Evolutionary conservation across 176 grass and related monocot species (phyloP).

Genomic region (Saccharum officinarum): DNA sequence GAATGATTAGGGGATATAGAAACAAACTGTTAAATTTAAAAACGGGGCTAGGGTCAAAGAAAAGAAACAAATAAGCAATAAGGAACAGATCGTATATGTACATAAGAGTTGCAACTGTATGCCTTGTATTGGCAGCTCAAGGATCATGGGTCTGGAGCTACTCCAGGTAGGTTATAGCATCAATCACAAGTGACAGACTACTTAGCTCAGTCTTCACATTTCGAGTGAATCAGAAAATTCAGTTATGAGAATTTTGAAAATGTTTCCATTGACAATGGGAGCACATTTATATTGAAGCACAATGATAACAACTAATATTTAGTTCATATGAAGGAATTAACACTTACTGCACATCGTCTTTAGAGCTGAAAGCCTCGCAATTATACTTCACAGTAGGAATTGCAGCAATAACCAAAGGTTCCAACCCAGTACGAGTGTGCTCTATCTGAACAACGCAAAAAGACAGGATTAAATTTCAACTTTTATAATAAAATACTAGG

Average conservation of each 20-base stretch:
- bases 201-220: not conserved
- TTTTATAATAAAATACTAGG: not conserved
- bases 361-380: conserved; percentile 46
- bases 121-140: not conserved
- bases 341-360: conserved; percentile 78
- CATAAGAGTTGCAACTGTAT: not conserved
- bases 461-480: conserved; percentile 13
- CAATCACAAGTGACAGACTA: not conserved
- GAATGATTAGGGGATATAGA: not conserved
- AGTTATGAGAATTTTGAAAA: not conserved
- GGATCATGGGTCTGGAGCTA: not conserved
- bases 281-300: not conserved
- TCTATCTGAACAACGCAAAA: conserved; percentile 49
- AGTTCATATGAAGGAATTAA: conserved; percentile 11
- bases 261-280: not conserved
- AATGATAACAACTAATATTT: not conserved
- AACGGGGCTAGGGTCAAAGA: not conserved
- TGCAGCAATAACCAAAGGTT: conserved; percentile 60
- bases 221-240: not conserved
- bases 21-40: conserved; percentile 7
- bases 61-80: not conserved
- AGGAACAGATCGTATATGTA: not conserved
- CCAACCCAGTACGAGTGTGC: conserved; percentile 53
- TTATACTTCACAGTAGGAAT: conserved; percentile 74
- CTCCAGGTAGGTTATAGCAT: not conserved